phyloP scores from a whole-genome alignment of 225 moss, liverwort and hornwort genomes.

The Marchantia paleacea region DNA sequence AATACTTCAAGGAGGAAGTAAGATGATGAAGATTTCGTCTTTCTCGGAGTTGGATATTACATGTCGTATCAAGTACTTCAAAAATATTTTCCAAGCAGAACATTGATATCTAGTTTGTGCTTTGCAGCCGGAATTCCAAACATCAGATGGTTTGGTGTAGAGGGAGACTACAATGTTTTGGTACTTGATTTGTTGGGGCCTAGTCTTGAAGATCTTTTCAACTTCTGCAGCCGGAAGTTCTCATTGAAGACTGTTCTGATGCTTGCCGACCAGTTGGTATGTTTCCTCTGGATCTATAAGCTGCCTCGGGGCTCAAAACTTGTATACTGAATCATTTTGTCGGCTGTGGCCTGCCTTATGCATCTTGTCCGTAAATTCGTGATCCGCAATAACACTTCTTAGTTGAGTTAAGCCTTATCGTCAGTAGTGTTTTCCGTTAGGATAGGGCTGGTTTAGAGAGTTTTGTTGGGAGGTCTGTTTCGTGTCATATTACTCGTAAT shows the following conservation, averaged over 20 bases:
- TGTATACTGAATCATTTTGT: not conserved
- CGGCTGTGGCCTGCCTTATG: not conserved
- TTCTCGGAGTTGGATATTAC: not conserved
- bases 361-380: not conserved
- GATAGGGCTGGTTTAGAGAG: no score
- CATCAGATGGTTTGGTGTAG: slow-evolving; percentile 98
- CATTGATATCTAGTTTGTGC: not conserved
- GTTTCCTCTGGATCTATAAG: not conserved
- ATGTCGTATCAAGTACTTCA: not conserved
- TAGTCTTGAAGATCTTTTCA: slow-evolving; percentile 90
- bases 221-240: slow-evolving; percentile 88
- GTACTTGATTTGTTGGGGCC: slow-evolving; percentile 90
- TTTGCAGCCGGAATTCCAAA: slow-evolving; percentile 89
- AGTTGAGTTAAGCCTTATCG: no score
- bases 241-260: slow-evolving; percentile 88
- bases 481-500: no score
- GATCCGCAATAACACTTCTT: not conserved
- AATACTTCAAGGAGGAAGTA: slow-evolving; percentile 99
- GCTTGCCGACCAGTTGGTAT: slow-evolving; percentile 93
- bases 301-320: not conserved
- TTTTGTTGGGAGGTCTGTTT: no score
- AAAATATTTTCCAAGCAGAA: not conserved
- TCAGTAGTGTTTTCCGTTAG: no score
- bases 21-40: slow-evolving; percentile 12
- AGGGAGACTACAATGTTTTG: slow-evolving; percentile 93